A percentile compares a stretch with the other conserved stretches of the same genome.
Evolutionary conservation across 177 flowering plant genomes (phyloP).

Genomic region (Vitis hybrid): DNA sequence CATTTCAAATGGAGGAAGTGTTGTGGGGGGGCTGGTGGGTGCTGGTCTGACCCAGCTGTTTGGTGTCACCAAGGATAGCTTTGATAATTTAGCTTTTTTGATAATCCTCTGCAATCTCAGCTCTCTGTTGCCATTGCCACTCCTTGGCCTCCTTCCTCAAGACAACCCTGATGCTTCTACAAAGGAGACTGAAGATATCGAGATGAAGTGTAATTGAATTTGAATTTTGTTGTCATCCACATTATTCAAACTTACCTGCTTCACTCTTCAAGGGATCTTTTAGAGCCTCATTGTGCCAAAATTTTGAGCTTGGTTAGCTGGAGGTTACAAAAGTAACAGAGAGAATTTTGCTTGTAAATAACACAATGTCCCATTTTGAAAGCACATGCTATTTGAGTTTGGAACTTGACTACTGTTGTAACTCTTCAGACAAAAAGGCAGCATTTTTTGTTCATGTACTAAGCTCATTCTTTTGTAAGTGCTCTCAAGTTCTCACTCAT

Average conservation of each 20-base stretch:
- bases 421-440: too few relatives aligned
- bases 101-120: constrained; percentile 89
- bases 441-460: too few relatives aligned
- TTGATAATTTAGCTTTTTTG: constrained; percentile 65
- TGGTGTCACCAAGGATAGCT: constrained; percentile 84
- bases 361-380: too few relatives aligned
- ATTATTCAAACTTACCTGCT: background rate
- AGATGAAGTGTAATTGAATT: constrained; percentile 65
- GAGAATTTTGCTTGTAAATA: background rate
- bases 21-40: constrained; percentile 85
- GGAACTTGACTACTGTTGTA: too few relatives aligned
- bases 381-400: too few relatives aligned
- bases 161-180: constrained; percentile 41
- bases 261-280: background rate
- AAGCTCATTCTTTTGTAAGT: too few relatives aligned
- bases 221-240: background rate
- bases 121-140: constrained; percentile 89
- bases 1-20: constrained; percentile 87
- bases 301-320: background rate
- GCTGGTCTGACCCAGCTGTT: constrained; percentile 88
- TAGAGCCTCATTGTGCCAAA: background rate
- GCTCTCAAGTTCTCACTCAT: too few relatives aligned
- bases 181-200: constrained; percentile 45
- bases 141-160: constrained; percentile 79
- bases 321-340: background rate